phyloP scores from a whole-genome alignment of 2,329 filamentous ascomycete species.

The Beauveria rudraprayagi region DNA sequence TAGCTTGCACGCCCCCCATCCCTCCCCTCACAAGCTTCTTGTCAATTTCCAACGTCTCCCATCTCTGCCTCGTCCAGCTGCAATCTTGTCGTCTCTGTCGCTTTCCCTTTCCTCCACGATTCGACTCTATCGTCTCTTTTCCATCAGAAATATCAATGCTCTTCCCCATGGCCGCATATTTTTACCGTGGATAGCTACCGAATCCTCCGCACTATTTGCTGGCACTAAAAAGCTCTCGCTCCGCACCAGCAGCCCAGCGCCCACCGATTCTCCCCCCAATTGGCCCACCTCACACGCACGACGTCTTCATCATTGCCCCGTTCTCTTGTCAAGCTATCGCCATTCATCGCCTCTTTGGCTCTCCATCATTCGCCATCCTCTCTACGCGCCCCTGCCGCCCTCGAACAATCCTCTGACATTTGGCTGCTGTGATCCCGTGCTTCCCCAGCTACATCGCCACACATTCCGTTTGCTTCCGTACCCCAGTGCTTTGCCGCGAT shows the following conservation, averaged over 20 bases:
- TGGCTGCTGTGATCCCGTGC: not conserved
- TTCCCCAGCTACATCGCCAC: slow-evolving; percentile 7
- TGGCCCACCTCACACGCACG: slow-evolving; percentile 2
- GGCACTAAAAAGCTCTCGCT: not conserved
- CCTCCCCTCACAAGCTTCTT: not conserved
- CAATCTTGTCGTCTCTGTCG: too few species aligned
- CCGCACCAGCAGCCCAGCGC: slow-evolving; percentile 1
- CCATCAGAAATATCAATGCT: not conserved
- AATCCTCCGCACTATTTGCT: not conserved
- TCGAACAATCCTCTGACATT: not conserved
- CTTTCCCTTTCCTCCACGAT: too few species aligned
- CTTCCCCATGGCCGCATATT: not conserved
- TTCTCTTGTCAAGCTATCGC: not conserved
- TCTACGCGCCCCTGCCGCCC: not conserved
- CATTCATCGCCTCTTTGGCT: not conserved
- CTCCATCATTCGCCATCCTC: not conserved
- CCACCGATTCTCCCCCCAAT: slow-evolving; percentile 9
- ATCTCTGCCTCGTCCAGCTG: too few species aligned
- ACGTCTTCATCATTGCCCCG: slow-evolving; percentile 6
- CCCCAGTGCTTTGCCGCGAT: not conserved
- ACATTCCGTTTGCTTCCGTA: not conserved
- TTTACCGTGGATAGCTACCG: not conserved
- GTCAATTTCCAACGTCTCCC: not conserved
- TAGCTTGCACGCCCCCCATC: not conserved
- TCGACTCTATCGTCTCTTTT: not conserved